Conservation (phyloP, 1,284 basidiomycete genomes). For the Ceratobasidium sp. region DNA sequence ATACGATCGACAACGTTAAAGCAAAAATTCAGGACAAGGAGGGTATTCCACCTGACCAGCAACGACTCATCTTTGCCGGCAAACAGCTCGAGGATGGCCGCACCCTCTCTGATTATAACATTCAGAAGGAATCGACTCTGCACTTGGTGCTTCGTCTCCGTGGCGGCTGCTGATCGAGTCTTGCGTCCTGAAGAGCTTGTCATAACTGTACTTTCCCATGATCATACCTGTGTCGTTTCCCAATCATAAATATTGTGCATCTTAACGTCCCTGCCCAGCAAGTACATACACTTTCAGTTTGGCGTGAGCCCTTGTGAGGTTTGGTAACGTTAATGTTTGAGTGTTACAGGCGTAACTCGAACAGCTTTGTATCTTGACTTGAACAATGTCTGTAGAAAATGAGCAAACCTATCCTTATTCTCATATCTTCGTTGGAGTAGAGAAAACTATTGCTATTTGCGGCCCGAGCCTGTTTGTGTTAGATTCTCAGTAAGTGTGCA, state of each 20-base stretch:
- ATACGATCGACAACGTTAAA: too few relatives aligned
- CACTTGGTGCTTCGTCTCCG: slow-evolving; percentile 61
- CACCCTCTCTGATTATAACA: slow-evolving; percentile 58
- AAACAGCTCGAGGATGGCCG: too few relatives aligned
- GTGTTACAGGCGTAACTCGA: neutral
- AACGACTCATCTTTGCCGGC: too few relatives aligned
- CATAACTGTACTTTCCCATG: neutral
- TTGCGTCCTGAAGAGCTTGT: slow-evolving; percentile 12
- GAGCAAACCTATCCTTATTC: slow-evolving; percentile 18
- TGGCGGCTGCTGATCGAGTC: slow-evolving; percentile 12
- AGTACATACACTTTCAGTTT: neutral
- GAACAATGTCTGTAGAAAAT: slow-evolving; percentile 23
- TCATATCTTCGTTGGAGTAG: slow-evolving; percentile 20
- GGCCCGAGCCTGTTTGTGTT: slow-evolving; percentile 9
- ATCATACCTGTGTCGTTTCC: neutral
- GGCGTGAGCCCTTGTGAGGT: neutral
- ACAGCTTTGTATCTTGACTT: neutral
- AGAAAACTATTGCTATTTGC: slow-evolving; percentile 21
- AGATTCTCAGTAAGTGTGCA: slow-evolving; percentile 1
- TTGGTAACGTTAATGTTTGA: neutral
- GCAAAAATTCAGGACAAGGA: too few relatives aligned
- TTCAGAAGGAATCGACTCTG: slow-evolving; percentile 65
- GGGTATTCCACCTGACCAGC: too few relatives aligned
- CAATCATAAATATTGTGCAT: slow-evolving; percentile 6
- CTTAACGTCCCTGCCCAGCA: neutral